phyloP scores from a whole-genome alignment of 164 flowering plant genomes.

The grape (Vitis vinifera) region ASM3070453v1 NC_081821.1:11346001-11346500 shows the following conservation, averaged over 20 bases:
- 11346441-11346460: background rate
- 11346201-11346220: constrained; percentile 66
- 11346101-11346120: background rate
- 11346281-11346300: constrained; percentile 4
- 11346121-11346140: background rate
- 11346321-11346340: background rate
- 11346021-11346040: constrained; percentile 29
- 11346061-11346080: background rate
- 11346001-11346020: constrained; percentile 10
- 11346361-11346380: background rate
- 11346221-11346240: constrained; percentile 43
- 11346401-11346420: background rate
- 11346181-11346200: constrained; percentile 1
- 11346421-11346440: background rate
- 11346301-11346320: background rate
- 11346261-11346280: constrained; percentile 48
- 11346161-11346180: constrained; percentile 12
- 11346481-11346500: too few relatives aligned
- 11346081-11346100: background rate
- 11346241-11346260: constrained; percentile 38
- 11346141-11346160: constrained; percentile 8
- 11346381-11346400: background rate
- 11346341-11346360: background rate
- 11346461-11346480: background rate
- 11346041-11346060: constrained; percentile 8